Evolutionary conservation across 208 protist species (phyloP), one percentile per base, ranked within the genome.

Genomic region (Novymonas esmeraldas): DNA sequence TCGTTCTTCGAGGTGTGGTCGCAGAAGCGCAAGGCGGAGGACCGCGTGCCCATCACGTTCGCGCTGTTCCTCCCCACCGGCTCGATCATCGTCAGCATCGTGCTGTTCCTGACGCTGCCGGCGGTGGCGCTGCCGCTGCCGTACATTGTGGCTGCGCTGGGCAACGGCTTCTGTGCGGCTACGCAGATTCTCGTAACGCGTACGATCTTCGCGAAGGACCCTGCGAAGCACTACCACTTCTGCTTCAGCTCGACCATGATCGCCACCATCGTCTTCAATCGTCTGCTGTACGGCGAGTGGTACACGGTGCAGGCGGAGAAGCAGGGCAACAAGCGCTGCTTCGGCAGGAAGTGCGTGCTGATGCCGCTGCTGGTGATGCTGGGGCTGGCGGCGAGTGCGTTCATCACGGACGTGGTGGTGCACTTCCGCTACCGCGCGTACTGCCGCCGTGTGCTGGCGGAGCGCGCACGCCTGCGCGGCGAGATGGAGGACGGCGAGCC

Each of bases 161-260:
- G 75, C 18, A 87, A 85, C 76, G 87, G 87, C 26, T 89, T 82
- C 64, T 50, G 54, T 2, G 82, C 83, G 3, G 80, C 78, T 3
- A 70, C 70, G n/a, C 57, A 70, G 28, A 76, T 87, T 41, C 73
- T 93, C 33, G 78, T 89, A 20, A 62, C 78, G 18, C 87, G 87
- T 31, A 85, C 81, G 26, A 82, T 90, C 42, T 93, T 75, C 78
- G 78, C 76, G 11, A 79, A 82, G 56, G 82, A 90, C 67, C 55
- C 82, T 6, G 88, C 77, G 16, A 87, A 87, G 79, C 84, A 90
- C 68, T 94, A 91, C 72, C 78, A 89, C 64, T 85, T 86, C 66
- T 78, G 68, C 54, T 82, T 78, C 50, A 50, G 70, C n/a, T 44
- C 81, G 6, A 70, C 58, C 3, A 70, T 85, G 41, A 22, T 65